phyloP scores from a whole-genome alignment of 176 grass and related monocot species.

The Saccharum officinarum region DNA sequence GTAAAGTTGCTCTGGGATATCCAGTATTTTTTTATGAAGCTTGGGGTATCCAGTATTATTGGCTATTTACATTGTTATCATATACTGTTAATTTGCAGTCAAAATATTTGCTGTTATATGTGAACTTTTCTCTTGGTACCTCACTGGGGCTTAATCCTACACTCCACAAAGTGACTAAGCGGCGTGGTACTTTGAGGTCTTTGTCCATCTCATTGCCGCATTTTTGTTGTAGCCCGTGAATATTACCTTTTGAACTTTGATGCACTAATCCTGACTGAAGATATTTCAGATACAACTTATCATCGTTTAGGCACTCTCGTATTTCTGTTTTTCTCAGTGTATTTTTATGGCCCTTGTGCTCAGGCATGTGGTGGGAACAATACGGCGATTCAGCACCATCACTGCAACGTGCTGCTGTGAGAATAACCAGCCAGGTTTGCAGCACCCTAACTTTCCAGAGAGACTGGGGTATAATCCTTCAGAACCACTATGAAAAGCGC shows the following conservation, averaged over 20 bases:
- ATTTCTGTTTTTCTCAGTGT: constrained; percentile 3
- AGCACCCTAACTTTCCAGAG: constrained; percentile 73
- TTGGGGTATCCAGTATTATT: neutral
- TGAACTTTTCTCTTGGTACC: neutral
- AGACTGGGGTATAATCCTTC: constrained; percentile 75
- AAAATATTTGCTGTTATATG: neutral
- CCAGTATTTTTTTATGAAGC: too few species aligned
- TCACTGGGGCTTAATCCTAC: neutral
- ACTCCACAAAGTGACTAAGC: neutral
- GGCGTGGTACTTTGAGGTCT: constrained; percentile 7
- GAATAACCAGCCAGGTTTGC: constrained; percentile 94
- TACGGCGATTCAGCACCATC: constrained; percentile 84
- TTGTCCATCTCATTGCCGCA: neutral
- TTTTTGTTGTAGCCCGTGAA: neutral
- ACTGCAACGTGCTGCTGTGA: constrained; percentile 71
- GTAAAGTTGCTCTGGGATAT: neutral
- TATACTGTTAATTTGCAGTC: neutral
- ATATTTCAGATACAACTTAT: neutral
- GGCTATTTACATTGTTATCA: neutral
- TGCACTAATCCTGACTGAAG: constrained; percentile 1
- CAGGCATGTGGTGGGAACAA: constrained; percentile 99
- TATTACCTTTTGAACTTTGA: neutral
- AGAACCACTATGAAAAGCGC: constrained; percentile 78
- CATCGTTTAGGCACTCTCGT: neutral
- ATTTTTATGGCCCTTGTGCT: constrained; percentile 3